Evolutionary conservation across 2,329 filamentous ascomycete species (phyloP).

Genomic region (Ophiostoma himal-ulmi): DNA sequence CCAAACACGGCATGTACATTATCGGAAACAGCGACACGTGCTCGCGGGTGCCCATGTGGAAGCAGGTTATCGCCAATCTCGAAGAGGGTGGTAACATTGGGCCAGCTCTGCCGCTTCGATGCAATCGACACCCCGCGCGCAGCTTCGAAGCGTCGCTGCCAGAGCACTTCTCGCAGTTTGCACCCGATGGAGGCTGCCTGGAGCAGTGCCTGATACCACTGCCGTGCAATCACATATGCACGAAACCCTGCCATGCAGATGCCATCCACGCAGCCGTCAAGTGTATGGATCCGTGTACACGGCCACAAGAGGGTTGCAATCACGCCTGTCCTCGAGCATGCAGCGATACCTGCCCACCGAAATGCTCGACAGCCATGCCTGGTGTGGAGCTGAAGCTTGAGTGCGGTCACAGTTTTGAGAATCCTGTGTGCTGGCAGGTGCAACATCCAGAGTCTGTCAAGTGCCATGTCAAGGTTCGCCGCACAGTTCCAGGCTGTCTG

Average conservation of each 20-base stretch:
- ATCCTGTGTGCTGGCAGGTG: conserved; percentile 36
- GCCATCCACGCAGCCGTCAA: conserved; percentile 42
- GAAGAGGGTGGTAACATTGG: conserved; percentile 43
- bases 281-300: conserved; percentile 42
- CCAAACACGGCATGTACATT: conserved; percentile 64
- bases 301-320: conserved; percentile 38
- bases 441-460: conserved; percentile 42
- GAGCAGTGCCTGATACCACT: conserved; percentile 46
- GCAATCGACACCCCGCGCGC: conserved; percentile 53
- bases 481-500: conserved; percentile 47
- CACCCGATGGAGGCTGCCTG: conserved; percentile 59
- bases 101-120: conserved; percentile 47
- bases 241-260: conserved; percentile 43
- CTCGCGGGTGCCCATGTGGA: conserved; percentile 57
- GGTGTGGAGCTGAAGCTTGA: conserved; percentile 35
- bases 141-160: conserved; percentile 46
- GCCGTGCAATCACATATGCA: conserved; percentile 45
- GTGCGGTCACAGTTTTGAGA: conserved; percentile 39
- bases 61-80: conserved; percentile 50
- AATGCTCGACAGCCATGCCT: conserved; percentile 35
- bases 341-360: conserved; percentile 39
- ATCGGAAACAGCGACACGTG: conserved; percentile 61
- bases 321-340: conserved; percentile 42
- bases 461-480: conserved; percentile 45
- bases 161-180: conserved; percentile 50